Base-by-base conservation (phyloP, 495 filamentous ascomycete genomes). In the Staphylotrichum longicolle region DNA sequence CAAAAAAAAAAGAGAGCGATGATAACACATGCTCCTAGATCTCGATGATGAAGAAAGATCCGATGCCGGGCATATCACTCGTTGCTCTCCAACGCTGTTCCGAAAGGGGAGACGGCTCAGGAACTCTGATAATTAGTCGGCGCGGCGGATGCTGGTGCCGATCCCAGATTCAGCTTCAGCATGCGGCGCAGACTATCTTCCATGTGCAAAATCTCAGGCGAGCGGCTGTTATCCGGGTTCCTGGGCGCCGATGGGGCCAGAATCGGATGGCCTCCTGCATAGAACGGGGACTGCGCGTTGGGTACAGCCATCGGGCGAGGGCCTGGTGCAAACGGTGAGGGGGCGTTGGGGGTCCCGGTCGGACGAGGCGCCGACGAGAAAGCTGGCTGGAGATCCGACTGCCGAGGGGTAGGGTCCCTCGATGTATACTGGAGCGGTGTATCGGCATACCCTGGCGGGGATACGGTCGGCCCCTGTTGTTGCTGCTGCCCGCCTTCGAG, bases 181-280 rank as follows among this genome's bases (percentile, higher is more conserved):
- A 82, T 75, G 35, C 74, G 77, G 20, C 79, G 74, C 39, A 84
- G 77, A 56, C 71, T 73, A 45, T 82, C 75, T 63, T 83, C 80
- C 73, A 82, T 80, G 4, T 73, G 64, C 49, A 68, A 48, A 54
- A 82, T 44, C 46, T 79, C 71, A 7, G 73, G 57, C 7, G 72
- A 52, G 35, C 68, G 72, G 39, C 52, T 42, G n/a, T 54, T 9
- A 30, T n/a, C 45, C 30, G 20, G 42, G 8, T 15, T 45, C 7
- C 32, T 40, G 10, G 37, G 10, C 9, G 56, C 12, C n/a, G 59
- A 39, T 32, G 54, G 48, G n/a, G 58, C 20, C 12, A 54, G 39
- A 6, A 34, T 15, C 33, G 55, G 50, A 8, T 58, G 47, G 7
- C 20, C 33, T 6, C 51, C 45, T 4, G 45, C 15, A 20, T n/a